Evolutionary conservation across 116 monocot genomes (phyloP).

Genomic region (Papilionanthe hybrid): DNA sequence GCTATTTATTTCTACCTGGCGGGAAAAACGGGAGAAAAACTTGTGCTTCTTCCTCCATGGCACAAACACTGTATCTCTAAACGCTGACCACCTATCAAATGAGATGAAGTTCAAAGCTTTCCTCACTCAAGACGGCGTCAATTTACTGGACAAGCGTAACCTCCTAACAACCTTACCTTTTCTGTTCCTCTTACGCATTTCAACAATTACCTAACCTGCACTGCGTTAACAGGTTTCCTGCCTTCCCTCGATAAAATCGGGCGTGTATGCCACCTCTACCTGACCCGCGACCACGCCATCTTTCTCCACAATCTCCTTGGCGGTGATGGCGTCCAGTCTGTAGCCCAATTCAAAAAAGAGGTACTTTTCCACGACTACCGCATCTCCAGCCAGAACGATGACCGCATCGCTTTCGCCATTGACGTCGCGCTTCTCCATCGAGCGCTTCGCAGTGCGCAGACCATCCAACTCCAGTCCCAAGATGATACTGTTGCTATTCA

Average conservation of each 20-base stretch:
- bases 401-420: slow-evolving; percentile 75
- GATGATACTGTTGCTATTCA: slow-evolving; percentile 35
- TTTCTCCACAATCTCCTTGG: slow-evolving; percentile 84
- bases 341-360: slow-evolving; percentile 76
- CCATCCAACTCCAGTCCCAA: slow-evolving; percentile 26
- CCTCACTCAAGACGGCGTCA: too few species aligned
- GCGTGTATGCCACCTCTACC: slow-evolving; percentile 67
- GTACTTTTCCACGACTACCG: slow-evolving; percentile 83
- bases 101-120: too few species aligned
- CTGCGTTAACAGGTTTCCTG: slow-evolving; percentile 50
- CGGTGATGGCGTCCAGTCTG: slow-evolving; percentile 80
- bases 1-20: too few species aligned
- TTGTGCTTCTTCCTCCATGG: too few species aligned
- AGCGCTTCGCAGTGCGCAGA: slow-evolving; percentile 76
- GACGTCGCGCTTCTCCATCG: slow-evolving; percentile 82
- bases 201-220: slow-evolving; percentile 17
- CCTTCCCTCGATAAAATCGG: slow-evolving; percentile 92
- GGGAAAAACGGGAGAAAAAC: too few species aligned
- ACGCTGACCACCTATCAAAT: too few species aligned
- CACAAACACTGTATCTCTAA: too few species aligned
- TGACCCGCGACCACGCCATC: slow-evolving; percentile 72
- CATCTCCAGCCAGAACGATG: slow-evolving; percentile 75
- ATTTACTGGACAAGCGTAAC: too few species aligned
- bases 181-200: slow-evolving; percentile 12
- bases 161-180: not conserved